Evolutionary conservation across 257 asterid species (phyloP), one percentile per base, ranked within the genome.

Genomic region (Ilex asprella): DNA sequence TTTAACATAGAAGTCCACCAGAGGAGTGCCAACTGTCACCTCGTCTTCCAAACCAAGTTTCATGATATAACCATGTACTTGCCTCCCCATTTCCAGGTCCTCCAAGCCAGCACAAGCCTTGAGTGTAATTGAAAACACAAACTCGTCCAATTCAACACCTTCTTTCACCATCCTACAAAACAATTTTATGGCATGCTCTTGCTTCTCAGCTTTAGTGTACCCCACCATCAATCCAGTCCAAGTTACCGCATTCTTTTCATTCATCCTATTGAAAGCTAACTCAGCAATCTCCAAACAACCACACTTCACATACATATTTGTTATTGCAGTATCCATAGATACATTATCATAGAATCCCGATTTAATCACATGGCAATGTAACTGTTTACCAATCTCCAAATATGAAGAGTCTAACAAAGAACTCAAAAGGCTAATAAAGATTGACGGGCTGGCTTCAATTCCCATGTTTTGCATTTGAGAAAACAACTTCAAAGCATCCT

Each of bases 181-280:
- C 55, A 65, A 75, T 68, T 65, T 65, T 72, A 79, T 60, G 54
- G 78, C 74, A 73, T 77, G 82, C n/a, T 61, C 73, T 39, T 61
- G 68, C 75, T 75, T 70, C 59, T 73, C 63, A 13, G 84, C 81
- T 47, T 75, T 70, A 66, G 84, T 68, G 66, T 67, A 81, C 9
- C 86, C 86, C 71, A 77, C 79, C 76, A 83, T 78, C 81, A 83
- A 63, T 0, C 74, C 60, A 30, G 89, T 83, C 84, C 86, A 80
- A 6, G 84, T 52, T 41, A 78, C 64, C 2, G 56, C 74, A 64
- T 71, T 80, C 74, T 68, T 79, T 43, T 77, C 84, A 7, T 7
- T 58, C 79, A 79, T 79, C 68, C 50, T 59, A 32, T 64, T 64
- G 49, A 83, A 83, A 30, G 51, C 41, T 57, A 61, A 46, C 58